Evolutionary conservation across 805 yeast species (phyloP).

Genomic region (Saturnispora serradocipensis): DNA sequence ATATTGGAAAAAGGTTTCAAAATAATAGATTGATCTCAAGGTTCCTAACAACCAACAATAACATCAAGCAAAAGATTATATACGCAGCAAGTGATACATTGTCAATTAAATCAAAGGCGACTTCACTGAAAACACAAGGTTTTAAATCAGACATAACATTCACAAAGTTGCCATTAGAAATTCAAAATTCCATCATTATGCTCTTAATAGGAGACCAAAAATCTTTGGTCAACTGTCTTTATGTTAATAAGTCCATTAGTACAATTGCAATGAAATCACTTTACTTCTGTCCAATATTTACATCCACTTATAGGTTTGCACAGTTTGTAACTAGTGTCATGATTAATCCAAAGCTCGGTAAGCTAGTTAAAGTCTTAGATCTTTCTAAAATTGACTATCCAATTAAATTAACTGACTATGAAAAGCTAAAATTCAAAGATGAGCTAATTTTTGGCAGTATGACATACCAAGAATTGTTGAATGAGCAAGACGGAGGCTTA

Average conservation of each 20-base stretch:
- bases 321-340: constrained; percentile 69
- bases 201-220: constrained; percentile 29
- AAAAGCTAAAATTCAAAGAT: constrained; percentile 14
- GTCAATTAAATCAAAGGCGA: constrained; percentile 27
- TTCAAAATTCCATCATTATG: constrained; percentile 31
- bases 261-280: constrained; percentile 43
- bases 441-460: constrained; percentile 13
- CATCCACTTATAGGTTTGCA: constrained; percentile 69
- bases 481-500: not conserved
- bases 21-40: constrained; percentile 25
- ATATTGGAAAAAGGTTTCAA: constrained; percentile 1
- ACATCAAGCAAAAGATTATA: constrained; percentile 21
- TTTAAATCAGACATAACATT: constrained; percentile 5
- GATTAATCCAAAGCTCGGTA: constrained; percentile 45
- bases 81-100: constrained; percentile 37
- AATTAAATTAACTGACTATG: constrained; percentile 19
- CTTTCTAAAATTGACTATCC: constrained; percentile 43
- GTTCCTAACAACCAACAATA: constrained; percentile 29
- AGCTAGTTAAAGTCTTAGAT: constrained; percentile 47
- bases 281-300: constrained; percentile 46
- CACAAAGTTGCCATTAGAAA: constrained; percentile 35
- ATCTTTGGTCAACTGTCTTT: constrained; percentile 37
- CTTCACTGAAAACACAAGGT: constrained; percentile 5
- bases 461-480: constrained; percentile 8
- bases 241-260: constrained; percentile 44